Evolutionary conservation across 192 early-diverging fungal genomes (phyloP), one percentile per base, ranked within the genome.

Genomic region (Lobosporangium transversale): DNA sequence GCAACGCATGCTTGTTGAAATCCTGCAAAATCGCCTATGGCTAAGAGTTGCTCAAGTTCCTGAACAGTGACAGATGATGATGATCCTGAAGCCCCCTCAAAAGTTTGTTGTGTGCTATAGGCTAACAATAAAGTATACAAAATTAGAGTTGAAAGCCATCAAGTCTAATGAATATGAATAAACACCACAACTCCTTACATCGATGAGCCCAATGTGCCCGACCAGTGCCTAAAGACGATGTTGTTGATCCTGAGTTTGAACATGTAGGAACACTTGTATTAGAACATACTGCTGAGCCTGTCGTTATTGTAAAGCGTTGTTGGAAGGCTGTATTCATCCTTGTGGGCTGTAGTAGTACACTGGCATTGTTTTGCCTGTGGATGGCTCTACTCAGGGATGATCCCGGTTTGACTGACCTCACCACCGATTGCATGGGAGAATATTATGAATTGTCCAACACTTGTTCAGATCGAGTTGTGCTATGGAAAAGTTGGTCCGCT

Each of bases 21-120:
- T 53, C 58, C 73, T 18, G 24, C 59, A 40, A 56, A 57, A 9
- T 76, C 73, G 3, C 47, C 36, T 33, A 67, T 67, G 29, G 35
- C 40, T 15, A 76, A 21, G 14, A 67, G 27, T 26, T 56, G 52
- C 21, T 66, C 73, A 44, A 76, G 59, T 36, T 76, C 73, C 40
- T 54, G 51, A 26, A 49, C 43, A 23, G 56, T n/a, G 2, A 55
- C 44, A 4, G 71, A 26, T 24, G 58, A 21, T 21, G 68, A 47
- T 35, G 50, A 5, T 15, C 14, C 20, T 29, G 51, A 4, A 3
- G 51, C 15, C 31, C 15, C 24, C 24, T 50, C 17, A 3, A 5
- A 5, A 15, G 51, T 6, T 15, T 49, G 14, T 14, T 54, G 27
- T 30, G 24, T 29, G 30, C 64, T 40, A 31, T 15, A 5, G 23